Base-by-base conservation (phyloP, 139 green algal species). In the Eudorina sp. region DNA sequence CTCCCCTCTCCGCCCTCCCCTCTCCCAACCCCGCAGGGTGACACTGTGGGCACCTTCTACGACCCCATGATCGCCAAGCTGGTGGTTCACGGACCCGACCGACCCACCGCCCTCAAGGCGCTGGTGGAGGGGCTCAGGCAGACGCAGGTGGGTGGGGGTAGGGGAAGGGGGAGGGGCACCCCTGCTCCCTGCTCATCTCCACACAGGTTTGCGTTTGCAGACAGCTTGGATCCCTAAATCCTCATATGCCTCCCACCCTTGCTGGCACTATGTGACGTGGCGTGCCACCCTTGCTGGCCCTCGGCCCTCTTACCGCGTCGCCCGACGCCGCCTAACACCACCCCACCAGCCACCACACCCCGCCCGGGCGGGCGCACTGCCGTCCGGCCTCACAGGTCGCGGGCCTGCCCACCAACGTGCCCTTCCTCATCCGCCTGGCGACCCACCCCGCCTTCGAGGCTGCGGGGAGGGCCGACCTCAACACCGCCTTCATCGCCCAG, bases 51-150 rank as follows among this genome's bases (percentile, higher is more conserved):
- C 45, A 90, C 91, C 29, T 88, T 93, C 87, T 99, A 98, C 90
- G 97, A 99, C 90, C 96, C 97, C 19, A 96, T 99, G 93, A 97
- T 99, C 34, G 97, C 95, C 79, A 99, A 99, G 95, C 80, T 99
- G 46, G 93, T 98, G n/a, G 66, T 53, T 25, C 34, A 62, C 27
- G 64, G 53, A 14, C 64, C 60, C 25, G 62, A 77, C 64, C 36
- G 82, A 21, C 16, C 66, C 6, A 36, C 72, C 21, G 90, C 92
- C 14, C 86, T 95, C 79, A 34, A n/a, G 53, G 72, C 69, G 40
- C 86, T 95, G 83, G 82, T 88, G 48, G 58, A 62, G 43, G 92
- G 88, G 25, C 89, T 95, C n/a, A 66, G 51, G 31, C 21, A 90
- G 2, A 93, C 90, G 7, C 90, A 94, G 92, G 92, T 92, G 72